Conservation (phyloP, 176 grass and related monocot genomes). For the Chrysopogon serrulatus region DNA sequence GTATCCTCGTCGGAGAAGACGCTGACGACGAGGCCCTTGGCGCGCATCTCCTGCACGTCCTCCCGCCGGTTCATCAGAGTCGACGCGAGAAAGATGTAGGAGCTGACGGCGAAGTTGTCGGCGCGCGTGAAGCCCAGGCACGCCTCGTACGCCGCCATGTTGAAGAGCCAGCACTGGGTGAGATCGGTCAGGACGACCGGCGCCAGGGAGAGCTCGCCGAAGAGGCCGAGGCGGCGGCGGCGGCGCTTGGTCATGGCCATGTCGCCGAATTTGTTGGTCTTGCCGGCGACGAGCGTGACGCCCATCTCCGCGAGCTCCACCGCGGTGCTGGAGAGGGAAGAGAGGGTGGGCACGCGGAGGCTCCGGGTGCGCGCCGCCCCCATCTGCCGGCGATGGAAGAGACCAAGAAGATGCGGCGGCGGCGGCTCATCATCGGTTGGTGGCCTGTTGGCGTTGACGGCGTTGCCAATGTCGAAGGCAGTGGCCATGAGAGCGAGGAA, state of each 20-base stretch:
- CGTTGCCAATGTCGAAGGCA: not conserved
- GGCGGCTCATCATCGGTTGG: too few relatives aligned
- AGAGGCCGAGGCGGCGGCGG: too few relatives aligned
- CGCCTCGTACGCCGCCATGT: constrained; percentile 14
- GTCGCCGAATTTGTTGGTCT: not conserved
- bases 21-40: not conserved
- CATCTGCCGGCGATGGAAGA: not conserved
- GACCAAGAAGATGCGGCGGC: not conserved
- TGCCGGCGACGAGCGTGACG: not conserved
- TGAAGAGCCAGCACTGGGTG: not conserved
- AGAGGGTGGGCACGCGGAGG: not conserved
- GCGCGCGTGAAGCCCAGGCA: too few relatives aligned
- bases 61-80: not conserved
- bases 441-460: too few relatives aligned
- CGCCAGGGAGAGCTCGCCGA: not conserved
- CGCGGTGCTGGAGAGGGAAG: not conserved
- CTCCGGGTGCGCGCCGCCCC: not conserved
- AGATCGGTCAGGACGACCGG: not conserved
- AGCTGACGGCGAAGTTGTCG: constrained; percentile 6
- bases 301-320: constrained; percentile 3
- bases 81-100: not conserved
- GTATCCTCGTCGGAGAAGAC: not conserved
- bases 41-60: not conserved
- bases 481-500: not conserved
- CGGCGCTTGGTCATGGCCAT: too few relatives aligned